A percentile compares a stretch with the other conserved stretches of the same genome.
phyloP scores from a whole-genome alignment of 371 early-diverging fungal species.

The Mortierella polycephala region DNA sequence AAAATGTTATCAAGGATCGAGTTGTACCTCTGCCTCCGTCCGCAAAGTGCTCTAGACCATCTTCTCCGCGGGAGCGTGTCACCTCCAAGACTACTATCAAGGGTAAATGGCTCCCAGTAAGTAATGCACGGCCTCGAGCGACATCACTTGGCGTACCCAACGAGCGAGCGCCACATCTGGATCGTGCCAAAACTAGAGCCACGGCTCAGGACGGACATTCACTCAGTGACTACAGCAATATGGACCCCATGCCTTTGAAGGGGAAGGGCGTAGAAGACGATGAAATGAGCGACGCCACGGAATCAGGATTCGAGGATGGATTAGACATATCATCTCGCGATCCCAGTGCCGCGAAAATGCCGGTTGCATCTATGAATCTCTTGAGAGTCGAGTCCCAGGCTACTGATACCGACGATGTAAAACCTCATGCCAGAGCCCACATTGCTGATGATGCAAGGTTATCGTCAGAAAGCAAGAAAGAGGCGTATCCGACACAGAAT shows the following conservation, averaged over 20 bases:
- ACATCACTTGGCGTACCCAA: slow-evolving; percentile 20
- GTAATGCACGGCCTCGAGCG: slow-evolving; percentile 22
- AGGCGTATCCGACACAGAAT: background rate
- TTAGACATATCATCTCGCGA: background rate
- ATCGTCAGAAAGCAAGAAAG: slow-evolving; percentile 1
- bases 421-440: background rate
- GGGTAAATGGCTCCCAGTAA: slow-evolving; percentile 10
- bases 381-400: too few species aligned
- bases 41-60: background rate
- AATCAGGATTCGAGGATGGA: slow-evolving; percentile 17
- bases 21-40: background rate
- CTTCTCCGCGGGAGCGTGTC: slow-evolving; percentile 8
- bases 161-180: background rate
- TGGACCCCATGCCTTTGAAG: slow-evolving; percentile 3
- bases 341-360: background rate
- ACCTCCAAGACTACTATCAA: slow-evolving; percentile 7
- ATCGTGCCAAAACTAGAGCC: background rate
- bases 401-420: too few species aligned
- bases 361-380: too few species aligned
- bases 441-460: too few species aligned
- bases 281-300: slow-evolving; percentile 29
- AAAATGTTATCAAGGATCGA: slow-evolving; percentile 18
- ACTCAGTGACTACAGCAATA: slow-evolving; percentile 10
- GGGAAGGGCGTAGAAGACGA: slow-evolving; percentile 33
- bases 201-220: background rate